Percentiles rank a stretch among this genome's conserved stretches.
phyloP scores from a whole-genome alignment of 305 asterid species.

The Fraxinus velutina region DNA sequence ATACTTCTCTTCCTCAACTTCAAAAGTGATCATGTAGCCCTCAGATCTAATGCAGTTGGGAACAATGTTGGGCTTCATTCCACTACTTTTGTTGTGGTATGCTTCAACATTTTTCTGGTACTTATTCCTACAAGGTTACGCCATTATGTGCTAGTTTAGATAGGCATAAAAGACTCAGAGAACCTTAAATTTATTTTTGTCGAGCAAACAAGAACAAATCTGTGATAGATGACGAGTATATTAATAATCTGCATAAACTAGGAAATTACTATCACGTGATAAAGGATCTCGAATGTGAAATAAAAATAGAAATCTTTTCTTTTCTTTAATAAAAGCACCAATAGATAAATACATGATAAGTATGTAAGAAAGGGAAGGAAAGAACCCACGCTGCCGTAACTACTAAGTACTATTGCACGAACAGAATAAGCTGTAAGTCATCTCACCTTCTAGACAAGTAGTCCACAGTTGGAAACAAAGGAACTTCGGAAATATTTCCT shows the following conservation, averaged over 20 bases:
- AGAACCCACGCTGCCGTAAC: background rate
- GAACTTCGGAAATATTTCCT: background rate
- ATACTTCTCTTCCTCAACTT: slow-evolving; percentile 98
- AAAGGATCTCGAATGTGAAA: background rate
- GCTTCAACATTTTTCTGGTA: slow-evolving; percentile 98
- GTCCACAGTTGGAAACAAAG: background rate
- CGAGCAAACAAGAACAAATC: slow-evolving; percentile 12
- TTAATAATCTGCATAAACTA: background rate
- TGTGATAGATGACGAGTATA: background rate
- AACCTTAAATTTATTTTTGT: slow-evolving; percentile 5
- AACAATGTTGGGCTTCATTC: slow-evolving; percentile 74
- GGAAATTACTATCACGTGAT: background rate
- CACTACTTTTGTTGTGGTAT: slow-evolving; percentile 72
- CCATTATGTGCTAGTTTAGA: slow-evolving; percentile 9
- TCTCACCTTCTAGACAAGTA: background rate
- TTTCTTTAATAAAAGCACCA: background rate
- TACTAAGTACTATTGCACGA: background rate
- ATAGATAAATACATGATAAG: background rate
- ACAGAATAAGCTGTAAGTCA: too few relatives aligned
- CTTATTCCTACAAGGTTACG: slow-evolving; percentile 65
- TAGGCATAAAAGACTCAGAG: slow-evolving; percentile 13
- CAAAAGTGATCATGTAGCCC: slow-evolving; percentile 89
- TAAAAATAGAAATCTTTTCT: background rate
- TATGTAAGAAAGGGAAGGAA: background rate
- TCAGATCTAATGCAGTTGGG: slow-evolving; percentile 95